Percentiles rank a stretch among this genome's conserved stretches.
These are phyloP conservation scores for Penicilliopsis zonata DNA, from an alignment of 495 filamentous ascomycete species.

Conservation along the genomic window DNA sequence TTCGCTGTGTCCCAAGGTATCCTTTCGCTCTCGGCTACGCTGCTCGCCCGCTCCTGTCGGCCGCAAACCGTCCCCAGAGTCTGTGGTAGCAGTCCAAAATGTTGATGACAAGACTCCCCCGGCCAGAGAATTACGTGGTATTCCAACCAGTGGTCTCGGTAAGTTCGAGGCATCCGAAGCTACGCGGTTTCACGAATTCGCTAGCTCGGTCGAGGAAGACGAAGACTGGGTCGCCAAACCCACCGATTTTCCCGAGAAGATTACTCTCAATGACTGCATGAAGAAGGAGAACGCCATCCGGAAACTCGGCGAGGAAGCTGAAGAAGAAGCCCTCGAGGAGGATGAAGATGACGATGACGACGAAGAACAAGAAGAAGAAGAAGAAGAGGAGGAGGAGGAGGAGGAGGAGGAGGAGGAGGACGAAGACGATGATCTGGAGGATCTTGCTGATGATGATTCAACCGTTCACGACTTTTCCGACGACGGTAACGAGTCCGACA, in stretches of 20 bases:
- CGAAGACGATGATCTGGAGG: conserved; percentile 28
- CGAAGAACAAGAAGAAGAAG: no score
- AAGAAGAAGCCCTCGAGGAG: conserved; percentile 70
- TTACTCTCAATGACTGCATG: conserved; percentile 83
- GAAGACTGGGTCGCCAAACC: conserved; percentile 78
- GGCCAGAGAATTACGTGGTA: conserved; percentile 10
- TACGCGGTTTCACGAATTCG: conserved; percentile 87
- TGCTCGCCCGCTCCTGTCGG: conserved; percentile 35
- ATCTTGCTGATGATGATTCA: conserved; percentile 45
- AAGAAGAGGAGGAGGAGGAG: conserved; percentile 44
- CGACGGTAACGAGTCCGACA: conserved; percentile 82
- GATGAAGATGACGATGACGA: no score
- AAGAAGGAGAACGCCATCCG: conserved; percentile 83
- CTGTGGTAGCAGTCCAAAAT: no score
- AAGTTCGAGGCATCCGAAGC: conserved; percentile 54
- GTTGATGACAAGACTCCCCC: conserved; percentile 3
- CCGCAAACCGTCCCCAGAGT: conserved; percentile 33
- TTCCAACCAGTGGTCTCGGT: conserved; percentile 31
- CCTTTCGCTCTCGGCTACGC: conserved; percentile 26
- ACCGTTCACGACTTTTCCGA: conserved; percentile 50
- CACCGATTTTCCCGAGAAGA: conserved; percentile 46
- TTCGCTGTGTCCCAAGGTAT: conserved; percentile 15
- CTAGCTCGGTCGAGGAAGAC: conserved; percentile 63
- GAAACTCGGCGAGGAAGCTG: conserved; percentile 77
- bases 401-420: conserved; percentile 36